Evolutionary conservation across 805 yeast species (phyloP), one percentile per base, ranked within the genome.

Genomic region (Teunomyces kruisii): DNA sequence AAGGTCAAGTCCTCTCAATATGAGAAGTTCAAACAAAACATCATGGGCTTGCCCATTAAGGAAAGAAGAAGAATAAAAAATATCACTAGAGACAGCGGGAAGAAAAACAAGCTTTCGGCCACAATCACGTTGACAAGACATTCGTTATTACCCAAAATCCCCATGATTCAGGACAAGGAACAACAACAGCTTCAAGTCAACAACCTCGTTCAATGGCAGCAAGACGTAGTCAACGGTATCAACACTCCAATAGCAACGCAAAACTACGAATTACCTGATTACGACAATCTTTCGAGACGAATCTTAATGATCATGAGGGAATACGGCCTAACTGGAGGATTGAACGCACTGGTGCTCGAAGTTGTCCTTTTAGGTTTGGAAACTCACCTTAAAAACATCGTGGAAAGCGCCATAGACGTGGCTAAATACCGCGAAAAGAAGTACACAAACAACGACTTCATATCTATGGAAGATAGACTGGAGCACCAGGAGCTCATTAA

Each of bases 221-320:
- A 91, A 62, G 98, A 94, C 59, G 88, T 94, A 13, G 77, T 85
- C 43, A 90, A 85, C 57, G 95, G 94, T 3, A 78, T 88, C 44
- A 89, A 87, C 53, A 80, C 94, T 1, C 92, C 94, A 4, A 72
- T 91, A 29, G 78, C 92, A 2, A 72, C 87, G 1, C 96, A 92
- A 53, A 73, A 80, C 30, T 88, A 75, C 59, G 91, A 91, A 50
- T 63, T 94, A 4, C 97, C 97, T 0, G 98, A 92, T 52, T 73
- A 75, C 32, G 90, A 83, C 38, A 76, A 76, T 31, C 64, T 94
- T 37, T 78, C 80, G 42, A 69, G 82, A 9, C 75, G 90, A 42
- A 82, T 94, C 75, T 66, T 83, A 15, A 94, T 96, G 57, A 82
- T 86, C 8, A 85, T 94, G 52, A 76, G 97, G 55, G 98, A 94